Conservation (phyloP, 1,284 basidiomycete genomes). For the Leccinum subrobustum region DNA sequence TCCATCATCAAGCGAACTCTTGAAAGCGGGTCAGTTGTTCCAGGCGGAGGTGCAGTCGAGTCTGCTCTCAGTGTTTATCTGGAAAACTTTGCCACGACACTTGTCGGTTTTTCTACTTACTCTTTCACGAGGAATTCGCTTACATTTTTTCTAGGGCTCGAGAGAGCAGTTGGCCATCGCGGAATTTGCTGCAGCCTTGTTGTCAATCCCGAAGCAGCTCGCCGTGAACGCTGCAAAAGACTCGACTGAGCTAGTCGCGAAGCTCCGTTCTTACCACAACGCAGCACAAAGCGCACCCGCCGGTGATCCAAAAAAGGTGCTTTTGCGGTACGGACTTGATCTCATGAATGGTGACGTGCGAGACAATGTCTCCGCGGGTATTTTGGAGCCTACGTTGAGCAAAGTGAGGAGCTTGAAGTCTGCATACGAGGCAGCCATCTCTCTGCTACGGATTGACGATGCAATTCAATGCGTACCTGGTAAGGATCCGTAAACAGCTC, state of each 20-base stretch:
- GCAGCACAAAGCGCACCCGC: conserved; percentile 90
- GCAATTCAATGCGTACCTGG: conserved; percentile 84
- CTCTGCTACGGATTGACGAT: conserved; percentile 94
- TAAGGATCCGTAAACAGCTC: conserved; percentile 36
- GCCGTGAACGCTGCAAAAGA: conserved; percentile 99
- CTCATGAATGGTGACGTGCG: conserved; percentile 92
- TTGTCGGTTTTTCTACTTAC: conserved; percentile 52
- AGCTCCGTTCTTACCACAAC: conserved; percentile 96
- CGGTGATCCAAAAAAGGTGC: conserved; percentile 93
- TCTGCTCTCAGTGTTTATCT: conserved; percentile 96
- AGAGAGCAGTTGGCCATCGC: conserved; percentile 98
- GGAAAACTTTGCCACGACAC: conserved; percentile 98
- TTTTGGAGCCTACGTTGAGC: conserved; percentile 95
- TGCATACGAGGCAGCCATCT: conserved; percentile 95
- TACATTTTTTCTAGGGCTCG: conserved; percentile 66
- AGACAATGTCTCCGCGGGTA: conserved; percentile 92
- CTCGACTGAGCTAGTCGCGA: conserved; percentile 96
- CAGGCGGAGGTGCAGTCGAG: conserved; percentile 97
- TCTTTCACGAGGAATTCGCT: background rate
- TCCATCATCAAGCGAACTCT: conserved; percentile 97
- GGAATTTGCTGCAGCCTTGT: conserved; percentile 91
- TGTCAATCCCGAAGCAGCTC: conserved; percentile 96
- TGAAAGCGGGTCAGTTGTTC: conserved; percentile 94
- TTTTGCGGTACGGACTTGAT: conserved; percentile 95
- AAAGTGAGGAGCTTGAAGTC: conserved; percentile 97